A percentile compares a stretch with the other conserved stretches of the same genome.
These are phyloP conservation scores for Speleostelium caveatum DNA, from an alignment of 78 protist genomes.

Conservation along the genomic window DNA sequence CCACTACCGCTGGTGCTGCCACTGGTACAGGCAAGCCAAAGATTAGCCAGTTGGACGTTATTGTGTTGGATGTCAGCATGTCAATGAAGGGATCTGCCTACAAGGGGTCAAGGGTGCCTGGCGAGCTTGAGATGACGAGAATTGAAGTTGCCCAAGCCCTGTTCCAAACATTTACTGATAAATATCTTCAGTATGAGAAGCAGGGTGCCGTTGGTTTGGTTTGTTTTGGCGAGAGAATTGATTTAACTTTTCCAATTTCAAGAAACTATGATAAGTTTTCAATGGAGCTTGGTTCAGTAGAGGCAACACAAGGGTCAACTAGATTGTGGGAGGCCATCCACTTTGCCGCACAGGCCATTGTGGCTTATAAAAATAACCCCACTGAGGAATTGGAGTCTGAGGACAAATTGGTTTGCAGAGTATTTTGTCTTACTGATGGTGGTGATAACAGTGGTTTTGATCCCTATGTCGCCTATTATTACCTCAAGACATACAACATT, in stretches of 20 bases:
- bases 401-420: background rate
- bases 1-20: background rate
- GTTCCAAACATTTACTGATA: constrained; percentile 71
- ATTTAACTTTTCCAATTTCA: constrained; percentile 12
- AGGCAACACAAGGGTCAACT: constrained; percentile 30
- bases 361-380: background rate
- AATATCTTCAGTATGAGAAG: constrained; percentile 1
- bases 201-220: constrained; percentile 39
- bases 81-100: constrained; percentile 44
- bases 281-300: constrained; percentile 33
- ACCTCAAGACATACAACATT: constrained; percentile 8
- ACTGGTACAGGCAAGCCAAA: background rate
- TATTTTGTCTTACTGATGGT: constrained; percentile 63
- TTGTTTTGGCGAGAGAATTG: constrained; percentile 38
- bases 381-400: background rate
- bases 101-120: constrained; percentile 21
- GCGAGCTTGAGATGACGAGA: constrained; percentile 63
- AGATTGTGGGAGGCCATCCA: constrained; percentile 53
- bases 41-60: constrained; percentile 14
- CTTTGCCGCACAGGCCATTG: constrained; percentile 30
- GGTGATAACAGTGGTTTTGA: constrained; percentile 25
- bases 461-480: constrained; percentile 24
- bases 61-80: constrained; percentile 59
- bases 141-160: constrained; percentile 55
- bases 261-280: constrained; percentile 62